These are phyloP conservation scores for Phylloporus arenicola DNA, from an alignment of 768 basidiomycete species.

Conservation along the genomic window DNA sequence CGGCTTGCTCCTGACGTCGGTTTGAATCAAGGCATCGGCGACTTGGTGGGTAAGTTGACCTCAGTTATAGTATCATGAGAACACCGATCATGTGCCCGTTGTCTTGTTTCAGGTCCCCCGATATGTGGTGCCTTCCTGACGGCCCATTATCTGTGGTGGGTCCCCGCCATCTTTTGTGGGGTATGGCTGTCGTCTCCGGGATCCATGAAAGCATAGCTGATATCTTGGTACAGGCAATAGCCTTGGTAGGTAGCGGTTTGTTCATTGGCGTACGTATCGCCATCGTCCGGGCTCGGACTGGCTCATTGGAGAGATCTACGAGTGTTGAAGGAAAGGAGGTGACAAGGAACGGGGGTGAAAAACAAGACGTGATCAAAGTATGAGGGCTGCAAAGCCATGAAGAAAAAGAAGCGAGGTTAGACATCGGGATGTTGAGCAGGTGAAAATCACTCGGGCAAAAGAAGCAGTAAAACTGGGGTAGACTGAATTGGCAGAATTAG, in stretches of 20 bases:
- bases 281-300: not conserved
- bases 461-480: too few relatives aligned
- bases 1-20: too few relatives aligned
- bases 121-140: conserved; percentile 51
- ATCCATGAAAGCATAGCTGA: not conserved
- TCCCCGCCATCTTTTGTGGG: conserved; percentile 45
- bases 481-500: too few relatives aligned
- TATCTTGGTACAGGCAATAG: not conserved
- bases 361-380: not conserved
- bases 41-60: not conserved
- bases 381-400: not conserved
- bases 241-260: not conserved
- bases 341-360: not conserved
- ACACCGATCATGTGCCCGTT: not conserved
- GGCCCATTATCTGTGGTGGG: conserved; percentile 46
- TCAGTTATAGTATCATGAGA: not conserved
- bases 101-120: conserved; percentile 36
- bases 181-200: conserved; percentile 6
- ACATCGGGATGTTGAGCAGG: too few relatives aligned
- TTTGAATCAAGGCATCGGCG: conserved; percentile 8
- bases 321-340: not conserved
- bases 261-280: not conserved
- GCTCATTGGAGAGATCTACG: not conserved
- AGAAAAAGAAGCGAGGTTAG: too few relatives aligned
- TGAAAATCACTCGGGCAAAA: too few relatives aligned